These are phyloP conservation scores for Fistulinella cinereoalba DNA, from an alignment of 1,284 basidiomycete species.

Conservation along the genomic window DNA sequence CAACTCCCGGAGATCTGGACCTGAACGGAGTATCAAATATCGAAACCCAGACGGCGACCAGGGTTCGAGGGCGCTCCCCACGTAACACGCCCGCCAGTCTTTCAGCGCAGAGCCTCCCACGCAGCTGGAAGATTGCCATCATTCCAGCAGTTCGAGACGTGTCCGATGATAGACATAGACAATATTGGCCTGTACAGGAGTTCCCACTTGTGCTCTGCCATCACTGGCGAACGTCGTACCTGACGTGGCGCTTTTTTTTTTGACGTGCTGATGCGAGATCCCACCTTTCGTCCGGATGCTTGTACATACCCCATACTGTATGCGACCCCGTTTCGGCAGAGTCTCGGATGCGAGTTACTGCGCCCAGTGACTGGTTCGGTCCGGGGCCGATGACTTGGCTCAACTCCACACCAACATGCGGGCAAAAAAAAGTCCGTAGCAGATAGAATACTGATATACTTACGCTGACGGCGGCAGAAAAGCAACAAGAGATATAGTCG, in stretches of 20 bases:
- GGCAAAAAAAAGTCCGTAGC: slow-evolving; percentile 6
- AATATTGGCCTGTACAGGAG: background rate
- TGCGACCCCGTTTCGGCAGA: background rate
- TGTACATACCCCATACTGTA: background rate
- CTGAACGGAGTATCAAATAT: slow-evolving; percentile 21
- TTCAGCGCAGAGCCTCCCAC: background rate
- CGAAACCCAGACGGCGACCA: slow-evolving; percentile 13
- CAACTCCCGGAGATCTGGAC: slow-evolving; percentile 28
- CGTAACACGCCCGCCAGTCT: slow-evolving; percentile 3
- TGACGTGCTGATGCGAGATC: slow-evolving; percentile 20
- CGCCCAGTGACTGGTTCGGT: background rate
- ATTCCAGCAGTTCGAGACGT: background rate
- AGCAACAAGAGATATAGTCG: slow-evolving; percentile 25
- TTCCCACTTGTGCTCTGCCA: background rate
- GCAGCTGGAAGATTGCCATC: background rate
- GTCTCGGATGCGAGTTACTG: slow-evolving; percentile 1
- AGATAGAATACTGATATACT: slow-evolving; percentile 38
- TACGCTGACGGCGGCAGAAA: slow-evolving; percentile 31
- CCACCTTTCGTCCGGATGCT: slow-evolving; percentile 2
- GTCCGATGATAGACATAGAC: background rate
- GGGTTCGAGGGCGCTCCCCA: background rate
- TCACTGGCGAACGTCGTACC: slow-evolving; percentile 9
- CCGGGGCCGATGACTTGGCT: slow-evolving; percentile 2
- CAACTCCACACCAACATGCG: slow-evolving; percentile 8
- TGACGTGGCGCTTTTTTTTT: slow-evolving; percentile 19